Evolutionary conservation across 257 asterid species (phyloP).

Genomic region (Nicotiana sylvestris): DNA sequence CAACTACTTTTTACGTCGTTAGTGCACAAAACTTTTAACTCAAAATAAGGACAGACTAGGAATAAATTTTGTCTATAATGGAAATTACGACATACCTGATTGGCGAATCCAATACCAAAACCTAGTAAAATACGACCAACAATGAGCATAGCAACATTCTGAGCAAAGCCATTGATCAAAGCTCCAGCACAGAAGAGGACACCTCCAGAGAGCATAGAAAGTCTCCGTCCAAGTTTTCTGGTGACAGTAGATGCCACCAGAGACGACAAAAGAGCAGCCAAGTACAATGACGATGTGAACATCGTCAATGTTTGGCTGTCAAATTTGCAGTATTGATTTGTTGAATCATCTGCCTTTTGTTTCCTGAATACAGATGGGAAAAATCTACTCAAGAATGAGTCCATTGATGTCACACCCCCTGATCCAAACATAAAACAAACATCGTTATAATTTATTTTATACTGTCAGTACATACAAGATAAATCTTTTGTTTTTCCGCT

Average conservation of each 20-base stretch:
- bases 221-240: slow-evolving; percentile 54
- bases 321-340: slow-evolving; percentile 80
- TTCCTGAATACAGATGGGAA: slow-evolving; percentile 57
- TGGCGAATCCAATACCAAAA: slow-evolving; percentile 83
- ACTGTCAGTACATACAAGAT: too few relatives aligned
- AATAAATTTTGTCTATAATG: background rate
- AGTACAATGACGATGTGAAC: slow-evolving; percentile 78
- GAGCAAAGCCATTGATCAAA: slow-evolving; percentile 61
- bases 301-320: slow-evolving; percentile 62
- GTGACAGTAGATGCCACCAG: slow-evolving; percentile 66
- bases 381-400: slow-evolving; percentile 57
- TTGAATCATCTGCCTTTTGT: slow-evolving; percentile 36
- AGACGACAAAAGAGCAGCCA: slow-evolving; percentile 76
- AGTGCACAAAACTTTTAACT: background rate
- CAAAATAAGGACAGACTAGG: background rate
- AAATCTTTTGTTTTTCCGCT: too few relatives aligned
- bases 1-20: background rate
- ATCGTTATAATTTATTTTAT: too few relatives aligned
- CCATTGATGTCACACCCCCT: slow-evolving; percentile 96
- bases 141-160: slow-evolving; percentile 59
- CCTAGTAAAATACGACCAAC: slow-evolving; percentile 82
- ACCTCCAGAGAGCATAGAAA: slow-evolving; percentile 79
- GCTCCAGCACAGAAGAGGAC: slow-evolving; percentile 71
- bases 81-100: slow-evolving; percentile 46
- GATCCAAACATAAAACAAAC: background rate